Evolutionary conservation across 1,139 yeast genomes (phyloP).

Genomic region (Geotrichum candidum): DNA sequence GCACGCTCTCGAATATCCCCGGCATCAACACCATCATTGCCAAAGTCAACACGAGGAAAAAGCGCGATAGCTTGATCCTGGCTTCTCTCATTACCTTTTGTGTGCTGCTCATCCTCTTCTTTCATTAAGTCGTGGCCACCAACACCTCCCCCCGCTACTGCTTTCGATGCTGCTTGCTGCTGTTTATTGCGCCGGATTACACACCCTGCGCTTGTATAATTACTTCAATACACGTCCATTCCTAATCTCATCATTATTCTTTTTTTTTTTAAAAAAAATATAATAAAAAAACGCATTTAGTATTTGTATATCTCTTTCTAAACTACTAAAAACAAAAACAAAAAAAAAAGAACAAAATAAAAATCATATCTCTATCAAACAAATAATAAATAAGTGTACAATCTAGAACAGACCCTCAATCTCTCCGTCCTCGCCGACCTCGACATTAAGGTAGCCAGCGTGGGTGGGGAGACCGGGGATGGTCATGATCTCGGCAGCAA

Average conservation of each 20-base stretch:
- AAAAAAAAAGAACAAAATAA: background rate
- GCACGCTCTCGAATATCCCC: constrained; percentile 64
- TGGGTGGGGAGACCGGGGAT: constrained; percentile 97
- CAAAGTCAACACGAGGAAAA: constrained; percentile 81
- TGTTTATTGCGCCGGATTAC: background rate
- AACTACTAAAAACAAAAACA: background rate
- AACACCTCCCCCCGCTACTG: background rate
- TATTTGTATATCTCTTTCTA: background rate
- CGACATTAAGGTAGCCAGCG: constrained; percentile 96
- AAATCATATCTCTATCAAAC: background rate
- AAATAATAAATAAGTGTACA: background rate
- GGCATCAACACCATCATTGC: constrained; percentile 73
- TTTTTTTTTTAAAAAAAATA: background rate
- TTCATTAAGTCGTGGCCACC: constrained; percentile 2
- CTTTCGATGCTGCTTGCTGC: background rate
- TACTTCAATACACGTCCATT: background rate
- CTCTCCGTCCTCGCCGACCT: constrained; percentile 86
- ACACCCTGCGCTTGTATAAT: no score
- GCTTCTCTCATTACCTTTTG: constrained; percentile 70
- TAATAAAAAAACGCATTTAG: background rate
- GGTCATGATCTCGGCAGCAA: constrained; percentile 96
- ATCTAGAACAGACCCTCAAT: constrained; percentile 84
- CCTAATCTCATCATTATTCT: background rate
- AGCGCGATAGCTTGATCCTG: constrained; percentile 80
- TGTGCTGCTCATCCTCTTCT: constrained; percentile 61